Evolutionary conservation across 2,329 filamentous ascomycete genomes (phyloP).

Genomic region (Fusarium vanettenii): DNA sequence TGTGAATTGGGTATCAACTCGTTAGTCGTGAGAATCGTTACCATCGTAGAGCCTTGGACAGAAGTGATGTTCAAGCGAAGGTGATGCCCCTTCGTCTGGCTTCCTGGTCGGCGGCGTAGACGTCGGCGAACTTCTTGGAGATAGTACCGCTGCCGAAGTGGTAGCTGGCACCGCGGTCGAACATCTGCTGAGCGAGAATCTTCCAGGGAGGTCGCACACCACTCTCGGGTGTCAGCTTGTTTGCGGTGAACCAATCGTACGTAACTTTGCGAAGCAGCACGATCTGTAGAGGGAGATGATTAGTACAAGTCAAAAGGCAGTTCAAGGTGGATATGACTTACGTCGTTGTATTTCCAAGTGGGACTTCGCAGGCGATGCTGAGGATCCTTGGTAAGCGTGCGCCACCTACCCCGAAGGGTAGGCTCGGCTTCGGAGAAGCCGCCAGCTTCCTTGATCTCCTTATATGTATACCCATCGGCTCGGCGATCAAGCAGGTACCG

Average conservation of each 20-base stretch:
- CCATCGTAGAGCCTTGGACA: background rate
- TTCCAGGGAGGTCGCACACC: conserved; percentile 62
- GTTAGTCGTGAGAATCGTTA: background rate
- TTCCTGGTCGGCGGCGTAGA: background rate
- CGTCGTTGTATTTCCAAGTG: conserved; percentile 71
- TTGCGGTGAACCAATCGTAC: background rate
- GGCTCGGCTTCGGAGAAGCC: conserved; percentile 74
- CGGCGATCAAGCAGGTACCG: background rate
- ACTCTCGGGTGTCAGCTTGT: too few species aligned
- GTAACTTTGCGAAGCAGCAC: background rate
- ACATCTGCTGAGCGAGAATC: conserved; percentile 65
- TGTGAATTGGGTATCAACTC: background rate
- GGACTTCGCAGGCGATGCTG: conserved; percentile 73
- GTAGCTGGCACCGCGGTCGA: conserved; percentile 64
- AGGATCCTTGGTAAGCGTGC: conserved; percentile 73
- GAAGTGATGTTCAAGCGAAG: background rate
- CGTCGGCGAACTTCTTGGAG: conserved; percentile 64
- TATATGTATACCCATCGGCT: background rate
- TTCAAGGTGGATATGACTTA: conserved; percentile 55
- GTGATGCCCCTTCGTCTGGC: too few species aligned
- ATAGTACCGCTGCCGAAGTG: conserved; percentile 70
- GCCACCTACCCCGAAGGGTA: conserved; percentile 75
- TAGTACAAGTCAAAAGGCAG: background rate
- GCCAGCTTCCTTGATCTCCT: conserved; percentile 50
- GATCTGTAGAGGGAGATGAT: background rate